A percentile compares a stretch with the other conserved stretches of the same genome.
Conservation (phyloP, 2,329 filamentous ascomycete species). For the Aspergillus hortae region DNA sequence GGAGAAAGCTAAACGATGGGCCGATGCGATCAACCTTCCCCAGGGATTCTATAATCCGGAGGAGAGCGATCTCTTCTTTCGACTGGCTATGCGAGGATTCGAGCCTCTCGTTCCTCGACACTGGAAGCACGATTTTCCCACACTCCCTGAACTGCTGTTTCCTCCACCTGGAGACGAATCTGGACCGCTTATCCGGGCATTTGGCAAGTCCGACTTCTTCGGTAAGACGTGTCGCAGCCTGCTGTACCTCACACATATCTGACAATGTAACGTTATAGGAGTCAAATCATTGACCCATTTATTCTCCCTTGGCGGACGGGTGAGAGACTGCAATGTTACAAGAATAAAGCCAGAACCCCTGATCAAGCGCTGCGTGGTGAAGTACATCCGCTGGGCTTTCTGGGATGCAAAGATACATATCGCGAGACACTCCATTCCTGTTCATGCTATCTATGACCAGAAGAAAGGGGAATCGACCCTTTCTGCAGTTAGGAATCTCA, state of each 20-base stretch:
- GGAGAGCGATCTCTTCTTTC: slow-evolving; percentile 52
- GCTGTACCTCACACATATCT: background rate
- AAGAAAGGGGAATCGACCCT: slow-evolving; percentile 36
- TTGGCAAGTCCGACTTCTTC: slow-evolving; percentile 43
- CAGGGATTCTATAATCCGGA: slow-evolving; percentile 48
- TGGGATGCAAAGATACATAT: slow-evolving; percentile 45
- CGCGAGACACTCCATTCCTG: slow-evolving; percentile 33
- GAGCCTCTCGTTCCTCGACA: slow-evolving; percentile 52
- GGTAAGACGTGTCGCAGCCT: slow-evolving; percentile 29
- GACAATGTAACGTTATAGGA: slow-evolving; percentile 28
- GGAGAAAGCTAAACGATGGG: slow-evolving; percentile 33
- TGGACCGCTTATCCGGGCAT: slow-evolving; percentile 46
- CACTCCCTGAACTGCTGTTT: slow-evolving; percentile 53
- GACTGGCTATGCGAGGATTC: slow-evolving; percentile 53
- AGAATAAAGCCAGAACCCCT: slow-evolving; percentile 31
- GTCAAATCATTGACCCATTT: slow-evolving; percentile 50
- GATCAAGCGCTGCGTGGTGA: slow-evolving; percentile 40
- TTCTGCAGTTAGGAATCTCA: slow-evolving; percentile 41
- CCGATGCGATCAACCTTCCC: slow-evolving; percentile 38
- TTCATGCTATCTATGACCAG: slow-evolving; percentile 46
- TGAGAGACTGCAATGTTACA: slow-evolving; percentile 48
- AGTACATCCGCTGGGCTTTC: slow-evolving; percentile 54
- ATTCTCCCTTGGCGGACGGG: slow-evolving; percentile 49
- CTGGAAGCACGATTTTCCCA: slow-evolving; percentile 54
- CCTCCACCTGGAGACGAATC: slow-evolving; percentile 31